Conservation (phyloP, 164 flowering plant genomes). For the Tetrastigma voinierianum region DNA sequence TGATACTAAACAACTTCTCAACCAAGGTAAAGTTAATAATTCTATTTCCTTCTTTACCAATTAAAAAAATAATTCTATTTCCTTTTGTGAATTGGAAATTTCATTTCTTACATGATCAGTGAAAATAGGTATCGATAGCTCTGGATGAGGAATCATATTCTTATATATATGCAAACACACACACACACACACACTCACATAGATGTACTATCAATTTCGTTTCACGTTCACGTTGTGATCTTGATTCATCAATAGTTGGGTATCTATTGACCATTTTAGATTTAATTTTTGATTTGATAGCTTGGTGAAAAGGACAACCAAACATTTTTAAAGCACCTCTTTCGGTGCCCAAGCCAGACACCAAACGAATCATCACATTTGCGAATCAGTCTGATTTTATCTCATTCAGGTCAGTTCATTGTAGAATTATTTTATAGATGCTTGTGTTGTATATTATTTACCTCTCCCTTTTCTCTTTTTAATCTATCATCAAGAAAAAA, state of each 20-base stretch:
- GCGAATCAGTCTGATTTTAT: slow-evolving; percentile 87
- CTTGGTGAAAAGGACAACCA: slow-evolving; percentile 85
- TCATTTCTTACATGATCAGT: too few species aligned
- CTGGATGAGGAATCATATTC: too few species aligned
- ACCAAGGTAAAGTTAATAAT: slow-evolving; percentile 49
- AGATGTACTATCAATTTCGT: background rate
- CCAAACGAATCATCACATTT: slow-evolving; percentile 84
- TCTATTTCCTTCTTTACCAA: background rate
- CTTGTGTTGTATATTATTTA: background rate
- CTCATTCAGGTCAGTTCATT: slow-evolving; percentile 82
- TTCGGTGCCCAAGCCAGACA: slow-evolving; percentile 90
- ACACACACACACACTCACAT: too few species aligned
- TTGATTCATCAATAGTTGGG: background rate
- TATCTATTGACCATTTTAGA: background rate
- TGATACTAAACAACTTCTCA: slow-evolving; percentile 78
- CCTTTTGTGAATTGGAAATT: too few species aligned
- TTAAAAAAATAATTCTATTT: too few species aligned
- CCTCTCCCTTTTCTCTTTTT: background rate
- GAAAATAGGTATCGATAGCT: too few species aligned
- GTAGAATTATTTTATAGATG: background rate
- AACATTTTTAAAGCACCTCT: slow-evolving; percentile 85
- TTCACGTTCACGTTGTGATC: background rate
- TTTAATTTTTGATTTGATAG: slow-evolving; percentile 33
- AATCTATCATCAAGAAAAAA: background rate
- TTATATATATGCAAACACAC: too few species aligned